Evolutionary conservation across 768 basidiomycete species (phyloP).

Genomic region (Kwoniella sp.): DNA sequence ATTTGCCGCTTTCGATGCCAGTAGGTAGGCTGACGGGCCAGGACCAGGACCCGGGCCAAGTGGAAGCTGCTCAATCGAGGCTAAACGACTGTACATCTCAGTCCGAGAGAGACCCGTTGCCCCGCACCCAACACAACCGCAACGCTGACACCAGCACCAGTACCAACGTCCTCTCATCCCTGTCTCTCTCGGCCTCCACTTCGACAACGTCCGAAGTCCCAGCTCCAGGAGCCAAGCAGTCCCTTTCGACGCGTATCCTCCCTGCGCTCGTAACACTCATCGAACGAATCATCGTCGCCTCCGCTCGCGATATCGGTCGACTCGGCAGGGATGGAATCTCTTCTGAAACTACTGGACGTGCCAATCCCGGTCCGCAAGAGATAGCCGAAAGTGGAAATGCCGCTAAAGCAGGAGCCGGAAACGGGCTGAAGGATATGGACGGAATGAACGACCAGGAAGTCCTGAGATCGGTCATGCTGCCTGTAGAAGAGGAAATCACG

Average conservation of each 20-base stretch:
- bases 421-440: not conserved
- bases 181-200: not conserved
- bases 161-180: not conserved
- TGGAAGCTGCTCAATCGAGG: too few relatives aligned
- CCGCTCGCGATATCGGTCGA: not conserved
- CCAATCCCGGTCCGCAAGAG: too few relatives aligned
- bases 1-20: constrained; percentile 14
- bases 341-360: too few relatives aligned
- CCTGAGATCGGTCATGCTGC: not conserved
- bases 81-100: too few relatives aligned
- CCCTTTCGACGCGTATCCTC: not conserved
- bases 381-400: not conserved
- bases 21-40: constrained; percentile 1
- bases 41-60: not conserved
- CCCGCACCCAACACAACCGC: not conserved
- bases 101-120: not conserved
- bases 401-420: too few relatives aligned
- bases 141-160: not conserved
- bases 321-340: not conserved
- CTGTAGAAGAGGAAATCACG: not conserved
- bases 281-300: not conserved
- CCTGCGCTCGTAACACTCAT: not conserved
- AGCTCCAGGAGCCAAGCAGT: not conserved
- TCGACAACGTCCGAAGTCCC: too few relatives aligned
- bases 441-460: not conserved